Percentiles rank a stretch among this genome's conserved stretches.
Evolutionary conservation across 176 grass and related monocot genomes (phyloP).

Genomic region (Oropetium thomaeum): DNA sequence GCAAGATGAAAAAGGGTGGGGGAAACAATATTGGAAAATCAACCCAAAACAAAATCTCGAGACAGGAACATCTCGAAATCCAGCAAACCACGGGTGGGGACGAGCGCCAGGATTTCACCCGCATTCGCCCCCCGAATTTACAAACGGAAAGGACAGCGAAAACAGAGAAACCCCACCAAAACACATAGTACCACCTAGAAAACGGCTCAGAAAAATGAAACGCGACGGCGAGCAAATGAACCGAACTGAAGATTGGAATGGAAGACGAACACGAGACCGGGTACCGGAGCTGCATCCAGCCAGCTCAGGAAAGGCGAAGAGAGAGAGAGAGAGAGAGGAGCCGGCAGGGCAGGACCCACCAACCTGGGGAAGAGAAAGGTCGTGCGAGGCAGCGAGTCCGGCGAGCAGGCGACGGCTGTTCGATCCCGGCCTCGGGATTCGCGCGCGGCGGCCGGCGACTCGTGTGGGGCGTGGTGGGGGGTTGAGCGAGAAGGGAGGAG

Average conservation of each 20-base stretch:
- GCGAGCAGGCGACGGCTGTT: not conserved
- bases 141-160: not conserved
- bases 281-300: constrained; percentile 1
- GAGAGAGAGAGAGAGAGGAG: not conserved
- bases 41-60: not conserved
- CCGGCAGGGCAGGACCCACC: not conserved
- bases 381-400: not conserved
- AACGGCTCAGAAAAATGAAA: not conserved
- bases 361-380: constrained; percentile 12
- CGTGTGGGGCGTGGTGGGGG: not conserved
- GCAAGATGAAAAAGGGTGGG: not conserved
- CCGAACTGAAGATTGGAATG: not conserved
- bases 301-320: not conserved
- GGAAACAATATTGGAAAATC: not conserved
- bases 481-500: constrained; percentile 26
- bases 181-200: not conserved
- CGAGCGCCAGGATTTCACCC: not conserved
- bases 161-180: not conserved
- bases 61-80: not conserved
- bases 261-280: not conserved
- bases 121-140: constrained; percentile 17
- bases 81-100: not conserved
- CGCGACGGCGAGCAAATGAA: not conserved
- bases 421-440: constrained; percentile 47
- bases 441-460: constrained; percentile 35